phyloP scores from a whole-genome alignment of 257 asterid genomes.

The Eucommia ulmoides region DNA sequence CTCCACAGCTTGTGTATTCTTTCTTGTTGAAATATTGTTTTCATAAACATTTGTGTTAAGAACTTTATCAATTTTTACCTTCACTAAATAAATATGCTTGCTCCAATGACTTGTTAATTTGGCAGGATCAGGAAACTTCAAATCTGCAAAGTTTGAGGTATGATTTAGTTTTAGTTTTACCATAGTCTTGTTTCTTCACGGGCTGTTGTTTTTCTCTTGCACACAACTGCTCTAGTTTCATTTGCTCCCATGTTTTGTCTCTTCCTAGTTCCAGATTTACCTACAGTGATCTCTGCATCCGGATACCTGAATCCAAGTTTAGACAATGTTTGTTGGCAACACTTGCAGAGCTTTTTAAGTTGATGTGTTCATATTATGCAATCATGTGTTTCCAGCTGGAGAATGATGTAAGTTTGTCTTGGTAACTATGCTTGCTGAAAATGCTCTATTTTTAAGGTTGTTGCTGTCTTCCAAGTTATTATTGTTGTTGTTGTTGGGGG shows the following conservation, averaged over 20 bases:
- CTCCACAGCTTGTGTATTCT: background rate
- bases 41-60: background rate
- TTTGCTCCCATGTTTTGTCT: slow-evolving; percentile 20
- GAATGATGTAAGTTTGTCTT: slow-evolving; percentile 71
- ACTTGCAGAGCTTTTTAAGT: slow-evolving; percentile 69
- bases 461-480: too few species aligned
- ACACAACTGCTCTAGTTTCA: slow-evolving; percentile 13
- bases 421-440: too few species aligned
- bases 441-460: too few species aligned
- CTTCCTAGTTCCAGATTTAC: slow-evolving; percentile 60
- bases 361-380: slow-evolving; percentile 88
- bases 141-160: slow-evolving; percentile 54
- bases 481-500: too few species aligned
- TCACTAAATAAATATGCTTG: too few species aligned
- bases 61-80: too few species aligned
- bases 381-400: slow-evolving; percentile 67
- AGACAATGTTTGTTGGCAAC: slow-evolving; percentile 84
- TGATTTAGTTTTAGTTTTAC: slow-evolving; percentile 57
- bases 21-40: background rate
- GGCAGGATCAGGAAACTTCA: slow-evolving; percentile 65
- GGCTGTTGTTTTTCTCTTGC: too few species aligned
- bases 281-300: slow-evolving; percentile 87
- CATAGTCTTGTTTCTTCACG: too few species aligned
- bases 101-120: background rate
- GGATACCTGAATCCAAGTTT: slow-evolving; percentile 89